phyloP scores from a whole-genome alignment of 495 filamentous ascomycete genomes.

The Pseudoneurospora amorphoporcata region DNA sequence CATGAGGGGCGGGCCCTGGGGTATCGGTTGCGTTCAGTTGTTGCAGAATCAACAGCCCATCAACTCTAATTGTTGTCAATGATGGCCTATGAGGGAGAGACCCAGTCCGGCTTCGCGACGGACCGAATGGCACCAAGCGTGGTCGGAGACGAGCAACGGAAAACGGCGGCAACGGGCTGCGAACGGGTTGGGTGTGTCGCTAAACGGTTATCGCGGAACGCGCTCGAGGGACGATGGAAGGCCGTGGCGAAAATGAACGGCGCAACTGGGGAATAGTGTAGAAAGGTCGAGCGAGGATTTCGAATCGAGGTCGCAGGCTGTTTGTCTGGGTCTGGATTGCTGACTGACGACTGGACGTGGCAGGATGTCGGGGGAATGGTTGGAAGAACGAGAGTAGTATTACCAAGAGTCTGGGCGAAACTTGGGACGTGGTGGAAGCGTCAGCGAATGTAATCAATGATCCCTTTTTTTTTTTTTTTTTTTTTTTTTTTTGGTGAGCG shows the following conservation, averaged over 20 bases:
- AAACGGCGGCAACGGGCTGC: neutral
- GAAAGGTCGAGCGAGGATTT: neutral
- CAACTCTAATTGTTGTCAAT: neutral
- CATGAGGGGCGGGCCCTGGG: constrained; percentile 1
- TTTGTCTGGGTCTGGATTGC: neutral
- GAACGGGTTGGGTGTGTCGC: neutral
- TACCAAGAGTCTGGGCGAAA: neutral
- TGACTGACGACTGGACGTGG: neutral
- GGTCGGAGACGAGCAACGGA: neutral
- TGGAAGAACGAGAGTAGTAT: neutral
- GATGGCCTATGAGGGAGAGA: neutral
- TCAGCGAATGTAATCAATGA: neutral
- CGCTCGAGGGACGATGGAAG: neutral
- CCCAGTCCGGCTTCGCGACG: neutral
- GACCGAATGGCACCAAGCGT: neutral
- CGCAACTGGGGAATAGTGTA: neutral
- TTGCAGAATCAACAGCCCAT: neutral
- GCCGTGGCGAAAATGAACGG: neutral
- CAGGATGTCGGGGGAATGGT: neutral
- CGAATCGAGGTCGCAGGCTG: neutral
- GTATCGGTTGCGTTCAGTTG: neutral
- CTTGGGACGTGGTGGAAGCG: neutral
- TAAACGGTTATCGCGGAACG: neutral
- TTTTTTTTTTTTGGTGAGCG: neutral
- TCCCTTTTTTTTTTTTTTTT: neutral